phyloP scores from a whole-genome alignment of 371 early-diverging fungal genomes.

The Apophysomyces variabilis region DNA sequence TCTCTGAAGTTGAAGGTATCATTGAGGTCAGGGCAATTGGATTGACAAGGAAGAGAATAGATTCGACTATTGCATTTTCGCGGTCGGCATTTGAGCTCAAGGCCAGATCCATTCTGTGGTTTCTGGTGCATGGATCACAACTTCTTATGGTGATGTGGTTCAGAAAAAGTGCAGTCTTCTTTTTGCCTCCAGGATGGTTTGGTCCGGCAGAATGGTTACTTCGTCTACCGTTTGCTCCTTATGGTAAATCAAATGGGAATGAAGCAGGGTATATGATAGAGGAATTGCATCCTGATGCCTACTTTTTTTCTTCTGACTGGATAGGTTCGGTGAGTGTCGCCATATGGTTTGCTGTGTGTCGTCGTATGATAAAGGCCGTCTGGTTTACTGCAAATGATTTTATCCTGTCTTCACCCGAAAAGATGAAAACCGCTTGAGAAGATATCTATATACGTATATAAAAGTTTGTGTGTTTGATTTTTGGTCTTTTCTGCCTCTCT shows the following conservation, averaged over 20 bases:
- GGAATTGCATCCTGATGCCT: not conserved
- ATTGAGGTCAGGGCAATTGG: not conserved
- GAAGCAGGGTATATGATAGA: too few species aligned
- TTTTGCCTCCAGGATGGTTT: constrained; percentile 83
- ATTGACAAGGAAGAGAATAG: constrained; percentile 32
- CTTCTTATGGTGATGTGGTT: constrained; percentile 70
- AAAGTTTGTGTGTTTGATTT: not conserved
- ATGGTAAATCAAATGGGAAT: constrained; percentile 45
- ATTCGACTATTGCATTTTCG: constrained; percentile 65
- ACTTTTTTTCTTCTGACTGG: not conserved
- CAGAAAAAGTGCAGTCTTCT: constrained; percentile 78
- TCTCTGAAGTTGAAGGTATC: too few species aligned
- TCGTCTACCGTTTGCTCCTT: constrained; percentile 82
- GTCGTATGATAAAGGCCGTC: constrained; percentile 52
- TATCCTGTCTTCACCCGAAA: constrained; percentile 20
- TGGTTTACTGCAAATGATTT: constrained; percentile 44
- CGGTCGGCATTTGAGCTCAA: constrained; percentile 81
- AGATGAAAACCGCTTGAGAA: not conserved
- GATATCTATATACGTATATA: not conserved
- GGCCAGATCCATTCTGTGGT: constrained; percentile 75
- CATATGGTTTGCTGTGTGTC: constrained; percentile 76
- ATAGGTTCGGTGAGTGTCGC: constrained; percentile 75
- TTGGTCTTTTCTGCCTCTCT: not conserved
- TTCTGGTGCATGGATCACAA: constrained; percentile 74
- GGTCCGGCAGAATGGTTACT: constrained; percentile 77